Percentiles rank a stretch among this genome's conserved stretches.
phyloP scores from a whole-genome alignment of 129 eudicot genomes.

The Ambrosia artemisiifolia region DNA sequence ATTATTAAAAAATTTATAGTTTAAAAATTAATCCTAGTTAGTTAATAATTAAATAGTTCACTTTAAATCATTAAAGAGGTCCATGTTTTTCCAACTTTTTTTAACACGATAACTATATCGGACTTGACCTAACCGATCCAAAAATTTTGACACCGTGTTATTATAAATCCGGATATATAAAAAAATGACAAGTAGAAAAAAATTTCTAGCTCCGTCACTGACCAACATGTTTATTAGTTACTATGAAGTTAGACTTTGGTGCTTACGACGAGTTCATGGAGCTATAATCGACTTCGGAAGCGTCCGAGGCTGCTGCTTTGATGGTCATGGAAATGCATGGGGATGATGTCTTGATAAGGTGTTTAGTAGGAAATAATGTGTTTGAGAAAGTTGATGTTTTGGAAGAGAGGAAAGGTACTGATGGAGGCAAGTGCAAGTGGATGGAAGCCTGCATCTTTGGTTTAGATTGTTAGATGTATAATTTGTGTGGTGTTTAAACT shows the following conservation, averaged over 20 bases:
- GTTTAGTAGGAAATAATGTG: slow-evolving; percentile 16
- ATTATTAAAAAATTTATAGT: too few species aligned
- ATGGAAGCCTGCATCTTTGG: slow-evolving; percentile 49
- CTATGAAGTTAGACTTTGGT: too few species aligned
- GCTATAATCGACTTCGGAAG: slow-evolving; percentile 43
- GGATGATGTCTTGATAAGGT: background rate
- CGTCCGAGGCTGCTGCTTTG: slow-evolving; percentile 28
- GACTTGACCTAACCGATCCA: too few species aligned
- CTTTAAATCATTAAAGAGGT: too few species aligned
- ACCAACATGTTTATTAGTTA: too few species aligned
- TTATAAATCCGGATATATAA: too few species aligned
- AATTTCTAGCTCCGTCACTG: too few species aligned
- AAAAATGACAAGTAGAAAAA: too few species aligned
- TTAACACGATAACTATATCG: too few species aligned
- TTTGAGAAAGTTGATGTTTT: slow-evolving; percentile 15
- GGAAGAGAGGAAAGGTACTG: slow-evolving; percentile 24
- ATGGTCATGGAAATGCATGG: slow-evolving; percentile 24
- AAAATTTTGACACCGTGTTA: too few species aligned
- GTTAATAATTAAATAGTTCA: too few species aligned
- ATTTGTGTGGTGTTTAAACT: background rate
- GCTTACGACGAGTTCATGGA: slow-evolving; percentile 50
- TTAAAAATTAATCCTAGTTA: background rate
- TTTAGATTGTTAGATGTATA: background rate
- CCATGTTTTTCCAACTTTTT: too few species aligned
- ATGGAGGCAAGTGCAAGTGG: slow-evolving; percentile 26